Conservation (phyloP, 345 rosid species). For the Murraya koenigii region DNA sequence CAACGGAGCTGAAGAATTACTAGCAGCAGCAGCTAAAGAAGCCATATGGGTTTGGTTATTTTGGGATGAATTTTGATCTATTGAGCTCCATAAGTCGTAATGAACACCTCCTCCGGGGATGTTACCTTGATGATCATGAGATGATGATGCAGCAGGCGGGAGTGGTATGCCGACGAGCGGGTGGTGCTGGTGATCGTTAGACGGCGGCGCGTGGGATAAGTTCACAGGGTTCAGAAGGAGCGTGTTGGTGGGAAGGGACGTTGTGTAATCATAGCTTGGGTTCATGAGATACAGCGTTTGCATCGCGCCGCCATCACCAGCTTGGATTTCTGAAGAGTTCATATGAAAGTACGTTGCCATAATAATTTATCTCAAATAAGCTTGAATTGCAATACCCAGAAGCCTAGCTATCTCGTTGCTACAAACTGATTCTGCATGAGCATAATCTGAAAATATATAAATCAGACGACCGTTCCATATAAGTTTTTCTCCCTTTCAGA, state of each 20-base stretch:
- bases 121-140: constrained; percentile 23
- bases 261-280: constrained; percentile 38
- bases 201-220: constrained; percentile 36
- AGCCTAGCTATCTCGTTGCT: neutral
- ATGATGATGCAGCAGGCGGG: constrained; percentile 5
- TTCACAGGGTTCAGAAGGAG: constrained; percentile 34
- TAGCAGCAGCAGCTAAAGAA: constrained; percentile 12
- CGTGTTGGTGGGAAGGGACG: constrained; percentile 19
- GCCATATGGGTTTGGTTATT: constrained; percentile 10
- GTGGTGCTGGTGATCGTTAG: constrained; percentile 20
- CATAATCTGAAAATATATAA: constrained; percentile 1
- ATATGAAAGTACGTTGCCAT: constrained; percentile 55
- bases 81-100: constrained; percentile 34
- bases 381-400: neutral
- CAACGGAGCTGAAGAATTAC: constrained; percentile 13
- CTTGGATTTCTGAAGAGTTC: constrained; percentile 43
- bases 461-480: neutral
- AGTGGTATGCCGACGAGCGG: constrained; percentile 37
- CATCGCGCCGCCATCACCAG: constrained; percentile 36
- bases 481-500: no score
- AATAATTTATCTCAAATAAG: neutral
- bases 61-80: constrained; percentile 27
- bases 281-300: constrained; percentile 54
- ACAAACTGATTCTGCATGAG: neutral
- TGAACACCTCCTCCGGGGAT: constrained; percentile 25